These are phyloP conservation scores for Lactarius pseudohatsudake DNA, from an alignment of 768 basidiomycete genomes.

Conservation along the genomic window DNA sequence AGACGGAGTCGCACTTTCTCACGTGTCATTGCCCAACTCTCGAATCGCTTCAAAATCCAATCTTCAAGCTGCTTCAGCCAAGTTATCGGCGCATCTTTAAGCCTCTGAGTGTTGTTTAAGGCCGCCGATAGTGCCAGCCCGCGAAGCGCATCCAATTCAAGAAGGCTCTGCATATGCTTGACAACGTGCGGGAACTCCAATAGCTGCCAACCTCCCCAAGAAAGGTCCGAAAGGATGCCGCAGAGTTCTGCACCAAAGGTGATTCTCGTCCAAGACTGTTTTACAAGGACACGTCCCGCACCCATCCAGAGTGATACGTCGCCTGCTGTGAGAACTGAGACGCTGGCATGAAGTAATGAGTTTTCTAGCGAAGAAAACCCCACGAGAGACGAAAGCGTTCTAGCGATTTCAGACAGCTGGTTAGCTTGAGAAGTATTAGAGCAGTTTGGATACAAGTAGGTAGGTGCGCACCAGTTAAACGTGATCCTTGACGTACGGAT, in stretches of 20 bases:
- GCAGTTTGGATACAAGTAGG: neutral
- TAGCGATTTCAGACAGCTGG: slow-evolving; percentile 40
- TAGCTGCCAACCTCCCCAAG: slow-evolving; percentile 78
- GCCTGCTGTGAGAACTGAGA: slow-evolving; percentile 42
- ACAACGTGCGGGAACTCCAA: slow-evolving; percentile 61
- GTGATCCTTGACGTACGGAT: slow-evolving; percentile 69
- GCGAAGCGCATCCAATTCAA: slow-evolving; percentile 44
- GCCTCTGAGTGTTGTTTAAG: slow-evolving; percentile 47
- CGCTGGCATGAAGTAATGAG: slow-evolving; percentile 37
- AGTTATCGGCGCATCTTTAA: slow-evolving; percentile 57
- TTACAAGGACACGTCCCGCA: slow-evolving; percentile 55
- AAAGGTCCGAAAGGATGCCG: slow-evolving; percentile 59
- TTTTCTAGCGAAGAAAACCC: slow-evolving; percentile 34
- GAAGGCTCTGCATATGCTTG: slow-evolving; percentile 47
- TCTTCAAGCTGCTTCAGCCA: slow-evolving; percentile 57
- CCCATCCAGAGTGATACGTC: slow-evolving; percentile 44
- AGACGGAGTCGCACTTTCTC: slow-evolving; percentile 41
- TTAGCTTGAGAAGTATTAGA: slow-evolving; percentile 34
- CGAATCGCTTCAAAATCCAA: slow-evolving; percentile 48
- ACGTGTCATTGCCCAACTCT: slow-evolving; percentile 40
- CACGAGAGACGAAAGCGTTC: slow-evolving; percentile 35
- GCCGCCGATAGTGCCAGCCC: slow-evolving; percentile 52
- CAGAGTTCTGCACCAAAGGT: slow-evolving; percentile 55
- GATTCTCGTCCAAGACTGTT: slow-evolving; percentile 44
- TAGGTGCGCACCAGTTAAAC: slow-evolving; percentile 54